phyloP scores from a whole-genome alignment of 129 eudicot genomes.

The Calendula officinalis region DNA sequence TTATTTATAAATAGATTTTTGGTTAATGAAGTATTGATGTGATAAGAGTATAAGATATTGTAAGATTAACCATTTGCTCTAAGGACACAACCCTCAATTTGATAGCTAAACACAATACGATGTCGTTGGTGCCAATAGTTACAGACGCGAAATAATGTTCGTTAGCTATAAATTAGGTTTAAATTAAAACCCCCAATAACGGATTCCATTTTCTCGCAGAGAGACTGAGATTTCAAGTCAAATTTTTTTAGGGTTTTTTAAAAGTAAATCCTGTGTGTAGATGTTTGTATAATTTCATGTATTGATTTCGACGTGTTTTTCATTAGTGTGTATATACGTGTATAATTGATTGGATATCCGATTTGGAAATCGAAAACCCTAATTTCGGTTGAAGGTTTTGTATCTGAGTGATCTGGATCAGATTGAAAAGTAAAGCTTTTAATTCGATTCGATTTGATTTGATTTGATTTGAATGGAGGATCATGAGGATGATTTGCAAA shows the following conservation, averaged over 20 bases:
- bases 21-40: no score
- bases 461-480: constrained; percentile 46
- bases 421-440: background rate
- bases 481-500: constrained; percentile 84
- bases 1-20: no score
- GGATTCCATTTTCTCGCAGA: constrained; percentile 18
- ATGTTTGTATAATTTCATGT: constrained; percentile 15
- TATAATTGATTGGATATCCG: constrained; percentile 14
- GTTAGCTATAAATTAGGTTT: constrained; percentile 40
- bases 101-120: constrained; percentile 6
- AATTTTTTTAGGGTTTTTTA: constrained; percentile 25
- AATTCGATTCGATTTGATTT: background rate
- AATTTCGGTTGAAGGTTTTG: constrained; percentile 27
- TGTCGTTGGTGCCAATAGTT: constrained; percentile 24
- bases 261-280: constrained; percentile 10
- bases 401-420: constrained; percentile 26
- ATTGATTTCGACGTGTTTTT: constrained; percentile 7
- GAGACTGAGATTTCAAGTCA: background rate
- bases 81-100: background rate
- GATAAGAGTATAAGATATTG: no score
- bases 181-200: constrained; percentile 42
- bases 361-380: constrained; percentile 35
- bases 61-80: no score
- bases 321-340: constrained; percentile 8
- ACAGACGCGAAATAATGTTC: constrained; percentile 36